A percentile compares a stretch with the other conserved stretches of the same genome.
Conservation (phyloP, 2,329 filamentous ascomycete genomes). For the Arachnomyces sp. region DNA sequence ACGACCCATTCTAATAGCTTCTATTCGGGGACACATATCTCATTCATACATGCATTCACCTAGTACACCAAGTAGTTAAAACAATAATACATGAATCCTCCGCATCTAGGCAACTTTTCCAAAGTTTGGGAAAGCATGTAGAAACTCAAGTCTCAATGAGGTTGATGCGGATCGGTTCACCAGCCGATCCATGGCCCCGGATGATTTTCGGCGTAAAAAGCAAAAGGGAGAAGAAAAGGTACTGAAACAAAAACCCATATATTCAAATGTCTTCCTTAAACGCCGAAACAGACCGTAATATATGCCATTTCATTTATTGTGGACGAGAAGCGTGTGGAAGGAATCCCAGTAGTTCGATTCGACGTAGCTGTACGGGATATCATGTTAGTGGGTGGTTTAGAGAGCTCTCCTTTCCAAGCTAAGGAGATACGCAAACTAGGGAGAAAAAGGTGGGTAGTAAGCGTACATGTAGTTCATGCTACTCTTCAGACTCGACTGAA, state of each 20-base stretch:
- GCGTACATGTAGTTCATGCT: slow-evolving; percentile 97
- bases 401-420: not conserved
- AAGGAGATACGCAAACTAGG: not conserved
- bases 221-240: no score
- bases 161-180: no score
- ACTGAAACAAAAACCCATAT: not conserved
- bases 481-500: slow-evolving; percentile 83
- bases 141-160: no score
- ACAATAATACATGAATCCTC: no score
- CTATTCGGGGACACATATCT: no score
- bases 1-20: no score
- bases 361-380: slow-evolving; percentile 46
- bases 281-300: not conserved
- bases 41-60: no score
- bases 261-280: slow-evolving; percentile 3
- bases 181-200: no score
- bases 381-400: slow-evolving; percentile 3
- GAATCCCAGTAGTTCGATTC: slow-evolving; percentile 88
- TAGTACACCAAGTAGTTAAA: no score
- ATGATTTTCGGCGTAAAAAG: no score
- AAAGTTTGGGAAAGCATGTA: no score
- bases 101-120: no score
- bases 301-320: slow-evolving; percentile 56
- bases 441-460: not conserved
- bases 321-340: slow-evolving; percentile 73